phyloP scores from a whole-genome alignment of 2,329 filamentous ascomycete genomes.

The Nigrograna mackinnonii region DNA sequence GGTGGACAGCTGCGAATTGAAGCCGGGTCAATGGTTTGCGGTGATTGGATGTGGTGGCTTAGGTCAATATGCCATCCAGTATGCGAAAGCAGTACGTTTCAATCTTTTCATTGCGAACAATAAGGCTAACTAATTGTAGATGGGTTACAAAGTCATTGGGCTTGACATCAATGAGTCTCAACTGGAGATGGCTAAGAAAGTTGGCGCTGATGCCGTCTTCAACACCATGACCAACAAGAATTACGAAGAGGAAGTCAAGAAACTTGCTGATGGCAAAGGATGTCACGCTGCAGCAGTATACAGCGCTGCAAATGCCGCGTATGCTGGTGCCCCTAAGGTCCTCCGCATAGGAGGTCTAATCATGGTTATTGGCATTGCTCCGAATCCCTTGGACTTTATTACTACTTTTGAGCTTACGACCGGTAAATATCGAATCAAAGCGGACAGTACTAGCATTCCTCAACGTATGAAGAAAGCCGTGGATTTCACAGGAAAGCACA shows the following conservation, averaged over 20 bases:
- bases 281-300: constrained; percentile 48
- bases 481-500: constrained; percentile 47
- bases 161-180: constrained; percentile 51
- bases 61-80: constrained; percentile 52
- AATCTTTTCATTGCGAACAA: background rate
- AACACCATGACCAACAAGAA: constrained; percentile 45
- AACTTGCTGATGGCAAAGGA: constrained; percentile 44
- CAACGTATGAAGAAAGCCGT: constrained; percentile 49
- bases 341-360: constrained; percentile 44
- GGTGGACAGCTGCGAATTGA: constrained; percentile 34
- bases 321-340: constrained; percentile 39
- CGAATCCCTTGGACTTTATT: constrained; percentile 39
- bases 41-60: constrained; percentile 51
- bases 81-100: constrained; percentile 45
- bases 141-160: constrained; percentile 48
- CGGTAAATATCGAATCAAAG: constrained; percentile 46
- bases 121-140: constrained; percentile 17
- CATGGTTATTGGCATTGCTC: constrained; percentile 49
- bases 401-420: constrained; percentile 45
- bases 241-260: constrained; percentile 45
- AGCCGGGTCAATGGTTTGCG: constrained; percentile 43
- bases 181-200: constrained; percentile 42
- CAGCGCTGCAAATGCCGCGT: constrained; percentile 43
- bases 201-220: constrained; percentile 48
- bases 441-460: constrained; percentile 47